Evolutionary conservation across 371 early-diverging fungal species (phyloP), one percentile per base, ranked within the genome.

Genomic region (Caulochytrium protostelioides): DNA sequence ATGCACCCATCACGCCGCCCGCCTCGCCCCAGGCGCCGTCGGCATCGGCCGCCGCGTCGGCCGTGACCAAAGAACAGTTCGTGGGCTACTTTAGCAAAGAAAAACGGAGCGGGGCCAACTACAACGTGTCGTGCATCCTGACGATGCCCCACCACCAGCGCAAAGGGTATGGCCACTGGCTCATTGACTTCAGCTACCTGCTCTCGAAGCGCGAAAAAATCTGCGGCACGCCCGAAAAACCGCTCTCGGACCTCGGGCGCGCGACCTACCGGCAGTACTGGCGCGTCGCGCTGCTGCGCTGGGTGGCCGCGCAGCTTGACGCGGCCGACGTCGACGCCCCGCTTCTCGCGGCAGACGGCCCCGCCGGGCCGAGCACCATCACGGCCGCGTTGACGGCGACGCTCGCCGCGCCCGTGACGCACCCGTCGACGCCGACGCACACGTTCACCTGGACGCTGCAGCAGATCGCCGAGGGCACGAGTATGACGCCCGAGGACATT

Each of bases 21-120:
- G n/a, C n/a, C n/a, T n/a, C n/a, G n/a, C n/a, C n/a, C n/a, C n/a
- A n/a, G n/a, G n/a, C n/a, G n/a, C n/a, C n/a, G n/a, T n/a, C n/a
- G n/a, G n/a, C n/a, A n/a, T n/a, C n/a, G n/a, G n/a, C n/a, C n/a
- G n/a, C n/a, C n/a, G n/a, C n/a, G n/a, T n/a, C n/a, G n/a, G n/a
- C n/a, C n/a, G n/a, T n/a, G n/a, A n/a, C n/a, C n/a, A n/a, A n/a
- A n/a, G n/a, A n/a, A n/a, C n/a, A 92, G 44, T 76, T 98, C 49
- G 82, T 97, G 4, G 99, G 99, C 1, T 99, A 99, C 47, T 99
- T 98, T 59, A 91, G 92, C 18, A 99, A 99, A 62, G 79, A 99
- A 55, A 98, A 98, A 55, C 70, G 75, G 20, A 84, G 83, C 0
- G 54, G 65, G 6, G 60, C 73, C 32, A 77, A 83, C 15, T 97